Percentiles rank a stretch among this genome's conserved stretches.
phyloP scores from a whole-genome alignment of 2,329 filamentous ascomycete genomes.

The Fusarium equiseti region DNA sequence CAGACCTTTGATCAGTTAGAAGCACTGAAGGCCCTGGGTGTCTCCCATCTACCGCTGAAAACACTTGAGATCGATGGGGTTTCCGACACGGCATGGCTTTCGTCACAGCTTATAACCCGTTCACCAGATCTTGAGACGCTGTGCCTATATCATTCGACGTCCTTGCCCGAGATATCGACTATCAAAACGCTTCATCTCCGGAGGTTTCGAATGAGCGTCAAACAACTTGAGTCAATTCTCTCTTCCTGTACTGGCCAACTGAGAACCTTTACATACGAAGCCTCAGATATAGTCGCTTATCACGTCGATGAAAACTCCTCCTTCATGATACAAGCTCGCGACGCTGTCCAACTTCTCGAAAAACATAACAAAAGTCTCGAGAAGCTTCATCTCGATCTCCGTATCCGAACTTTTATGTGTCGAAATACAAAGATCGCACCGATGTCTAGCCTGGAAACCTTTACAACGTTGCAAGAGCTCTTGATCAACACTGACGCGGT shows the following conservation, averaged over 20 bases:
- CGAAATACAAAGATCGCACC: neutral
- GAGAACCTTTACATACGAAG: slow-evolving; percentile 24
- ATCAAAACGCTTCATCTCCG: slow-evolving; percentile 14
- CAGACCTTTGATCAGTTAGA: neutral
- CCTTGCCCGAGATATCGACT: slow-evolving; percentile 5
- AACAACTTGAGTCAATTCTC: neutral
- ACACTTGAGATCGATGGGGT: neutral
- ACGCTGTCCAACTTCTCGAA: slow-evolving; percentile 12
- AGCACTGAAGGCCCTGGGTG: slow-evolving; percentile 8
- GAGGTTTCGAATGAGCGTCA: neutral
- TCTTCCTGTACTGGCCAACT: slow-evolving; percentile 5
- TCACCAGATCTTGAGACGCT: slow-evolving; percentile 18
- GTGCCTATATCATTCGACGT: neutral
- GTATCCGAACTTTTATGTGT: neutral
- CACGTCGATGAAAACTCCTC: neutral
- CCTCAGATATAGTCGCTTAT: neutral
- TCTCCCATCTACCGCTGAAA: slow-evolving; percentile 10
- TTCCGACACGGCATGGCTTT: neutral
- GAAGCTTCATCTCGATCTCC: slow-evolving; percentile 28
- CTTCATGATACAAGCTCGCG: slow-evolving; percentile 11
- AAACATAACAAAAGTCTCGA: slow-evolving; percentile 9
- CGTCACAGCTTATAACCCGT: slow-evolving; percentile 1
- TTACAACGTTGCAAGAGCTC: slow-evolving; percentile 19
- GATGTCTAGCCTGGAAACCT: slow-evolving; percentile 11
- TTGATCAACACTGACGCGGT: slow-evolving; percentile 11